Conservation (phyloP, 129 eudicot species). For the Cynara cardunculus region DNA sequence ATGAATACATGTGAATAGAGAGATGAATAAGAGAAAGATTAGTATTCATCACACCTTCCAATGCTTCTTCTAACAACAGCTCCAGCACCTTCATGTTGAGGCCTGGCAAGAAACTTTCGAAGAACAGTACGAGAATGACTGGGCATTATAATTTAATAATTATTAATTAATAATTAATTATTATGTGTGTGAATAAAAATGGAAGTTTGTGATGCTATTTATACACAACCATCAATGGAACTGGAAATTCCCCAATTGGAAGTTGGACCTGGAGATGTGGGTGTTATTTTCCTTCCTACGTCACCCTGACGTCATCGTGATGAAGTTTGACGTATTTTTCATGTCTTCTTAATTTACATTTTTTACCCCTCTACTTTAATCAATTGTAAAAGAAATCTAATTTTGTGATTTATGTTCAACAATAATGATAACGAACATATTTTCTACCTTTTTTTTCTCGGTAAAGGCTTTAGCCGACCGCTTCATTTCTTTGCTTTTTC, state of each 20-base stretch:
- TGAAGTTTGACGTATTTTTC: not conserved
- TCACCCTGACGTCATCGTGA: not conserved
- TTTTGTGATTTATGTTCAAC: no score
- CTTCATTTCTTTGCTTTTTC: no score
- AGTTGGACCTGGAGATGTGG: not conserved
- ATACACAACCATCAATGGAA: not conserved
- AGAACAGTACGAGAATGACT: slow-evolving; percentile 42
- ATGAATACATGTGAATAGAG: not conserved
- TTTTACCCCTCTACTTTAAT: not conserved
- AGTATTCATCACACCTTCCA: slow-evolving; percentile 44
- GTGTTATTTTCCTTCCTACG: not conserved
- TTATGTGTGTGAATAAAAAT: not conserved
- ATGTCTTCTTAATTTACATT: not conserved
- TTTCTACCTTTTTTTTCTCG: no score
- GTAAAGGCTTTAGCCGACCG: not conserved
- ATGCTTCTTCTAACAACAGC: slow-evolving; percentile 74
- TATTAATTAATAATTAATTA: not conserved
- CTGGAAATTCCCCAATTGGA: not conserved
- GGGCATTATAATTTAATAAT: not conserved
- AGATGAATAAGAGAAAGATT: not conserved
- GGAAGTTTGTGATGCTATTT: not conserved
- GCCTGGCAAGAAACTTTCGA: slow-evolving; percentile 59
- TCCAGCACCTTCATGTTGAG: slow-evolving; percentile 83
- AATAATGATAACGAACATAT: no score
- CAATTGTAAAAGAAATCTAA: not conserved